phyloP scores from a whole-genome alignment of 306 rosid species.

The Trichosanthes truncata region DNA sequence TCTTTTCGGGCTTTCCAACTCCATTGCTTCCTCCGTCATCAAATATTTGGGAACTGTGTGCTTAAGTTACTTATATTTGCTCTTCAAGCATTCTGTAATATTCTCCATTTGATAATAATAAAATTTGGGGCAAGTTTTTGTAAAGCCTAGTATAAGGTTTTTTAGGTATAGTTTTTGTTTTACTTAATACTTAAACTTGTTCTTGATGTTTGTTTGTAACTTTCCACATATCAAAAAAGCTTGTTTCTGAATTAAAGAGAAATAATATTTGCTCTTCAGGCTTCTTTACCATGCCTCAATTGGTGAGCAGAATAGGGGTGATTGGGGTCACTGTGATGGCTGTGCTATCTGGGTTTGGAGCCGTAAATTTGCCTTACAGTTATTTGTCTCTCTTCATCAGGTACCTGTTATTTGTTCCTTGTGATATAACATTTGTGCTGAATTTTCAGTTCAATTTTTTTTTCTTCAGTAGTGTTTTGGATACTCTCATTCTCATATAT shows the following conservation, averaged over 20 bases:
- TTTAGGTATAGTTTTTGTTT: not conserved
- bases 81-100: not conserved
- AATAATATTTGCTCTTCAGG: conserved; percentile 19
- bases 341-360: conserved; percentile 91
- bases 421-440: not conserved
- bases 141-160: not conserved
- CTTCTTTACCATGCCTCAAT: conserved; percentile 88
- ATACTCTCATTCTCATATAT: not conserved
- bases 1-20: not conserved
- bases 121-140: not conserved
- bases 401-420: conserved; percentile 14
- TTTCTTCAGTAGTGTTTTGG: not conserved
- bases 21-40: not conserved
- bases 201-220: not conserved
- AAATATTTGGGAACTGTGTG: not conserved
- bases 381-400: conserved; percentile 87
- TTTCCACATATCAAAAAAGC: not conserved
- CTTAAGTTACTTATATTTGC: not conserved
- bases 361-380: conserved; percentile 88
- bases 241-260: not conserved
- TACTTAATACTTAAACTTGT: not conserved
- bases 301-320: conserved; percentile 94
- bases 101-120: not conserved
- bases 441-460: not conserved
- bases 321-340: conserved; percentile 97